phyloP scores from a whole-genome alignment of 805 yeast genomes.

The Ogataea nitratoaversa region DNA sequence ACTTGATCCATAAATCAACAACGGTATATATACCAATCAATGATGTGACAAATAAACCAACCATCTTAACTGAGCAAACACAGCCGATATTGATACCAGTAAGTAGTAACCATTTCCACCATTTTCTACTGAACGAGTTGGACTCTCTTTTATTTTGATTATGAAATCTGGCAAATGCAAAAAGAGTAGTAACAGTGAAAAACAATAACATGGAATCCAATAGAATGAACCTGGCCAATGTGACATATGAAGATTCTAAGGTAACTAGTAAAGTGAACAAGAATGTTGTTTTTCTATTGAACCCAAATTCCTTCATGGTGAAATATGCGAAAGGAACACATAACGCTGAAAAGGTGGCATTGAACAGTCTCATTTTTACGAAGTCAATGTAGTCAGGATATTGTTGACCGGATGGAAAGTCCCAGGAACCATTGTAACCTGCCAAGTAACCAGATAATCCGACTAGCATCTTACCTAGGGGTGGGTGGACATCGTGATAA shows the following conservation, averaged over 20 bases:
- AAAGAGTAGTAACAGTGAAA: conserved; percentile 82
- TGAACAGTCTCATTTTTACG: conserved; percentile 82
- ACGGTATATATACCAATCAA: conserved; percentile 87
- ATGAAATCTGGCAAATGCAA: conserved; percentile 69
- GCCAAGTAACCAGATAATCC: conserved; percentile 85
- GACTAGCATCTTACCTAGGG: conserved; percentile 88
- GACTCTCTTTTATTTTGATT: conserved; percentile 44
- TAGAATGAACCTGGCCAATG: conserved; percentile 83
- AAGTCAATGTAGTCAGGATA: conserved; percentile 79
- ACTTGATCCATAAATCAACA: conserved; percentile 85
- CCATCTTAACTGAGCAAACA: conserved; percentile 93
- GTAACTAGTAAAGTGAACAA: conserved; percentile 74
- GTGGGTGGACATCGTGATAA: conserved; percentile 97
- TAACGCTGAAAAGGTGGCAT: conserved; percentile 76
- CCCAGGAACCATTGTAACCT: conserved; percentile 86
- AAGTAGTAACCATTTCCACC: conserved; percentile 91
- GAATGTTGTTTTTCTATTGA: conserved; percentile 69
- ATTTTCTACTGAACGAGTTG: conserved; percentile 57
- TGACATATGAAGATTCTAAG: conserved; percentile 77
- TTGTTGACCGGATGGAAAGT: conserved; percentile 73
- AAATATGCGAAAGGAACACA: conserved; percentile 85
- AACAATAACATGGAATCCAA: conserved; percentile 88
- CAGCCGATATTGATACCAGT: conserved; percentile 89
- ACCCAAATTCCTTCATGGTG: conserved; percentile 74
- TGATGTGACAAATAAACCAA: conserved; percentile 85